Conservation (phyloP, 768 basidiomycete genomes). For the Kwoniella sp. region DNA sequence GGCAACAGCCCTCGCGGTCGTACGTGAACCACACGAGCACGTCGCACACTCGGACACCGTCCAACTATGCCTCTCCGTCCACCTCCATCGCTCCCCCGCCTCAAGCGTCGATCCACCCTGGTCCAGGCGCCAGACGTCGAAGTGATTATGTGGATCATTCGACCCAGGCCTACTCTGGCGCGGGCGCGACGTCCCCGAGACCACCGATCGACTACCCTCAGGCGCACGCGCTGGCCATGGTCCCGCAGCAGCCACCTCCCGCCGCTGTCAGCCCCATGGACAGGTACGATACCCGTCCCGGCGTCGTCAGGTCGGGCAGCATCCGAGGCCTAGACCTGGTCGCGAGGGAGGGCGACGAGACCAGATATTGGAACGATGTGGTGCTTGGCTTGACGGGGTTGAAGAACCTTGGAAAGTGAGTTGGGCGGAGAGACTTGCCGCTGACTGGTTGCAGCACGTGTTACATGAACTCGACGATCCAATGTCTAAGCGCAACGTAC, state of each 20-base stretch:
- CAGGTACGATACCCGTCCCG: constrained; percentile 66
- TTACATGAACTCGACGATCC: constrained; percentile 98
- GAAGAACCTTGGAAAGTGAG: constrained; percentile 67
- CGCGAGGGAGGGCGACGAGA: constrained; percentile 72
- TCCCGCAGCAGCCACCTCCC: constrained; percentile 61
- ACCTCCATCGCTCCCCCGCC: constrained; percentile 65
- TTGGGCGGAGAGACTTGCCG: constrained; percentile 1
- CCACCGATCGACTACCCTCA: constrained; percentile 72
- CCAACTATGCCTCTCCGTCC: constrained; percentile 36
- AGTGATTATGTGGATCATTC: constrained; percentile 78
- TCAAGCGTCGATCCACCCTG: constrained; percentile 76
- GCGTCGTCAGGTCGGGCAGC: constrained; percentile 33
- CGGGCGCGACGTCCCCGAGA: constrained; percentile 53
- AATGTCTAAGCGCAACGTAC: constrained; percentile 89
- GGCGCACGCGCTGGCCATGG: constrained; percentile 53
- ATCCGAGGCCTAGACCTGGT: constrained; percentile 43
- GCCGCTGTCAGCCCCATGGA: constrained; percentile 67
- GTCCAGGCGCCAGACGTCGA: constrained; percentile 65
- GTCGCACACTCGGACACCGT: constrained; percentile 28
- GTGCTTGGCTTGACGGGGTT: constrained; percentile 76
- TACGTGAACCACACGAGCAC: constrained; percentile 21
- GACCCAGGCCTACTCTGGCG: constrained; percentile 53
- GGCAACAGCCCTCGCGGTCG: constrained; percentile 25
- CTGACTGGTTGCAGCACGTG: constrained; percentile 70
- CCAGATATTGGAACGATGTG: constrained; percentile 76